Percentiles rank a stretch among this genome's conserved stretches.
Conservation (phyloP, 2,329 filamentous ascomycete species). For the Aspergillus sclerotialis region DNA sequence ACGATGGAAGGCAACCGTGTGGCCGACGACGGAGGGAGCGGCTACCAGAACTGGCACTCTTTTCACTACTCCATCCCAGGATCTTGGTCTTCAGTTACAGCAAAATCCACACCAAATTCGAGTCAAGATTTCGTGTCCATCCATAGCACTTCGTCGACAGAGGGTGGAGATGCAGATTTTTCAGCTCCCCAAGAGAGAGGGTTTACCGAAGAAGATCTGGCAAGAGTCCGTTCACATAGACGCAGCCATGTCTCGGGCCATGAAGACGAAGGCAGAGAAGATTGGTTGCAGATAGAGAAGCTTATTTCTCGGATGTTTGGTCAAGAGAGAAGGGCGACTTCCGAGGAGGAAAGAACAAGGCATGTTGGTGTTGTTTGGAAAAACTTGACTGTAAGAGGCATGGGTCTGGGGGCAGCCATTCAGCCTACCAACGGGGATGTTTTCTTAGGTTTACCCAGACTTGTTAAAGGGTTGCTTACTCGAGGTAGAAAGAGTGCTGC, state of each 20-base stretch:
- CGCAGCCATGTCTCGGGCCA: conserved; percentile 16
- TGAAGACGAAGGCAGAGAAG: conserved; percentile 15
- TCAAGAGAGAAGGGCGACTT: conserved; percentile 54
- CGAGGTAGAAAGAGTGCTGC: conserved; percentile 21
- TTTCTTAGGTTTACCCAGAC: conserved; percentile 44
- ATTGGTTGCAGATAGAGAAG: conserved; percentile 25
- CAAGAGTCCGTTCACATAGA: conserved; percentile 18
- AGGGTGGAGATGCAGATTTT: not conserved
- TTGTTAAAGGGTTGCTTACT: conserved; percentile 39
- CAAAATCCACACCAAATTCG: not conserved
- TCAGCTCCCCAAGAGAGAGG: not conserved
- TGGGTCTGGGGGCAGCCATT: conserved; percentile 58
- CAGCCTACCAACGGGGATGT: conserved; percentile 52
- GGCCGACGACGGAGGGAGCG: too few species aligned
- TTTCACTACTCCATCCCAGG: not conserved
- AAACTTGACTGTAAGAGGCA: conserved; percentile 62
- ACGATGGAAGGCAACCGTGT: too few species aligned
- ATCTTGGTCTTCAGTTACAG: not conserved
- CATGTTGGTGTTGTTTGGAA: conserved; percentile 66
- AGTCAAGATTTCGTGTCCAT: conserved; percentile 6
- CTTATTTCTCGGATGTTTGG: conserved; percentile 68
- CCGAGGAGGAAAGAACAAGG: conserved; percentile 62
- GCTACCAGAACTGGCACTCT: not conserved
- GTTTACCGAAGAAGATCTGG: conserved; percentile 11
- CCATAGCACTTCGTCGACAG: conserved; percentile 5